These are phyloP conservation scores for Schwanniomyces yamadae DNA, from an alignment of 805 yeast species.

Conservation along the genomic window DNA sequence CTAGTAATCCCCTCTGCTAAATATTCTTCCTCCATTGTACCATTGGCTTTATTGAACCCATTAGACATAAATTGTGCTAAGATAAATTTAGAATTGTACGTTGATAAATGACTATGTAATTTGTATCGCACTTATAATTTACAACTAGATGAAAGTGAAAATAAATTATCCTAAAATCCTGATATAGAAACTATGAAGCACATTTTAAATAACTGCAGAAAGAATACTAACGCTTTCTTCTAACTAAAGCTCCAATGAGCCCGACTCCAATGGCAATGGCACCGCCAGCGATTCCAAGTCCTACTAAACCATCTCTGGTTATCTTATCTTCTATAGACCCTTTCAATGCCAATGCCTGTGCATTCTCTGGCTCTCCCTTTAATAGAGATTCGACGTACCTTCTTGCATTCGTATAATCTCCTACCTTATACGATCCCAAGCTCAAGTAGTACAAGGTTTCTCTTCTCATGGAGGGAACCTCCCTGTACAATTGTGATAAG, in stretches of 20 bases:
- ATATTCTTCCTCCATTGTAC: background rate
- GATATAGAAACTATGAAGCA: background rate
- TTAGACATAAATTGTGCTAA: background rate
- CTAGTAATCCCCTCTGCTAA: slow-evolving; percentile 23
- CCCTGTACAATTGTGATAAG: slow-evolving; percentile 67
- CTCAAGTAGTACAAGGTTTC: slow-evolving; percentile 88
- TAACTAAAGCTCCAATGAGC: slow-evolving; percentile 42
- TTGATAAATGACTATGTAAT: background rate
- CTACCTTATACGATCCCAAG: slow-evolving; percentile 83
- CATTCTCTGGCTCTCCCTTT: slow-evolving; percentile 78
- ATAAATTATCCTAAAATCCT: background rate
- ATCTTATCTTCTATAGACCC: slow-evolving; percentile 80
- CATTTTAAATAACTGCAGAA: background rate
- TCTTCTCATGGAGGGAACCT: slow-evolving; percentile 77
- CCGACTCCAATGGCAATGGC: slow-evolving; percentile 83
- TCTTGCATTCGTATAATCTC: slow-evolving; percentile 83
- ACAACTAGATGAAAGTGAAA: background rate
- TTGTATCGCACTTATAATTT: background rate
- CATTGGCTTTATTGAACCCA: background rate
- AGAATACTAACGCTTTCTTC: slow-evolving; percentile 26
- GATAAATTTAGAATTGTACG: background rate
- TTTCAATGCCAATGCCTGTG: slow-evolving; percentile 71
- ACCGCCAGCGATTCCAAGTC: slow-evolving; percentile 85
- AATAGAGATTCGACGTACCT: slow-evolving; percentile 78
- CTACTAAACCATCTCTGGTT: slow-evolving; percentile 83